phyloP scores from a whole-genome alignment of 768 basidiomycete genomes.

The Phaeolepiota aurea region DNA sequence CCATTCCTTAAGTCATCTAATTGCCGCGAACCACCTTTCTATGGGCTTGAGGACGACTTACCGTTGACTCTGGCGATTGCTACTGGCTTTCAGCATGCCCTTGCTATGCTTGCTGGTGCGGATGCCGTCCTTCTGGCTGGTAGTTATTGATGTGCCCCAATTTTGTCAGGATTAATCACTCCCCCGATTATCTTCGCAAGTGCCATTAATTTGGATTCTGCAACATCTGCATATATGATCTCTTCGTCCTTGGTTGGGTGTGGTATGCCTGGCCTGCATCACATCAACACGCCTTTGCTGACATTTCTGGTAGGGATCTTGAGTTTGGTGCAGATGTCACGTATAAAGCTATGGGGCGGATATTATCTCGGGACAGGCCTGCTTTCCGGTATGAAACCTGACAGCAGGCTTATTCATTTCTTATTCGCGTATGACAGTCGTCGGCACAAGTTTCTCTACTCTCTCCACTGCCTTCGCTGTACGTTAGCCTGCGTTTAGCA shows the following conservation, averaged over 20 bases:
- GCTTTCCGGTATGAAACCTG: conserved; percentile 19
- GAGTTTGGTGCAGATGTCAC: conserved; percentile 74
- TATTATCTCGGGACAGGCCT: conserved; percentile 78
- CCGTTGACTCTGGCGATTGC: conserved; percentile 68
- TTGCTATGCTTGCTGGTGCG: conserved; percentile 74
- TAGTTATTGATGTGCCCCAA: background rate
- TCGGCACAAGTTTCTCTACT: conserved; percentile 76
- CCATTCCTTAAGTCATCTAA: conserved; percentile 41
- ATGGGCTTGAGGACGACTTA: conserved; percentile 61
- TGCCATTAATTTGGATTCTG: conserved; percentile 46
- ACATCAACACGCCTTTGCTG: background rate
- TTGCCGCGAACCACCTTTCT: conserved; percentile 56
- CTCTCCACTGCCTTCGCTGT: conserved; percentile 67
- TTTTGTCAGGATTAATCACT: conserved; percentile 43
- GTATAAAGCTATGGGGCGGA: conserved; percentile 47
- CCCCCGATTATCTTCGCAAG: conserved; percentile 78
- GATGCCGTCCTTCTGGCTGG: background rate
- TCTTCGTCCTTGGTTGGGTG: conserved; percentile 77
- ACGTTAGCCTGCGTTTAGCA: conserved; percentile 19
- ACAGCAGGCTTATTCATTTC: background rate
- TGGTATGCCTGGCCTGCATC: conserved; percentile 30
- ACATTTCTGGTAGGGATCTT: conserved; percentile 46
- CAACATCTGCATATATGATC: conserved; percentile 67
- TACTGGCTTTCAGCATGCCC: conserved; percentile 66
- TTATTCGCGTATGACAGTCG: conserved; percentile 52